Percentiles rank a stretch among this genome's conserved stretches.
Evolutionary conservation across 176 grass and related monocot genomes (phyloP).

Genomic region (Triticum timopheevii): DNA sequence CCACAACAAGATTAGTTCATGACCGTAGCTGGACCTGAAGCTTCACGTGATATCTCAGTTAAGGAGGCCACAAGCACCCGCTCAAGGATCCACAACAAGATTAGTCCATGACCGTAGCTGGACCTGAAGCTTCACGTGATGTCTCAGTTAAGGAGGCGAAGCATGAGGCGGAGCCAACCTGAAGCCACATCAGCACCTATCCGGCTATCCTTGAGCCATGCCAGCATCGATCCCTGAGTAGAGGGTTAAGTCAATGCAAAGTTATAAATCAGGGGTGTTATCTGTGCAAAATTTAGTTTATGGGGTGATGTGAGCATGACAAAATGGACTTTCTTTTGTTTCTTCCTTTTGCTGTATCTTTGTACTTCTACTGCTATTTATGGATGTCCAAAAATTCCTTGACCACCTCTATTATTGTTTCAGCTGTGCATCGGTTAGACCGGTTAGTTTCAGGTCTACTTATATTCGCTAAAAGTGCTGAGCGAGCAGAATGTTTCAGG

Average conservation of each 20-base stretch:
- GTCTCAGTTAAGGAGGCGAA: not conserved
- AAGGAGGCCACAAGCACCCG: not conserved
- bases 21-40: not conserved
- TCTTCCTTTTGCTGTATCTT: not conserved
- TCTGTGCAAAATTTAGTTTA: not conserved
- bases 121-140: not conserved
- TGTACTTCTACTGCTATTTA: not conserved
- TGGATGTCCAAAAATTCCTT: conserved; percentile 46
- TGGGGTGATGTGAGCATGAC: not conserved
- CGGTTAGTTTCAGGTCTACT: conserved; percentile 97
- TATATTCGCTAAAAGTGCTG: conserved; percentile 90
- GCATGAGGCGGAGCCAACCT: not conserved
- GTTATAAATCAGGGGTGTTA: not conserved
- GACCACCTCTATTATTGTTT: conserved; percentile 57
- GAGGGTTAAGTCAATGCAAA: not conserved
- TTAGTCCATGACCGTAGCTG: not conserved
- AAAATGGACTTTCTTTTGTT: not conserved
- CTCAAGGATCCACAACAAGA: not conserved
- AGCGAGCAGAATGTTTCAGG: conserved; percentile 82
- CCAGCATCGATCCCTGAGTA: not conserved
- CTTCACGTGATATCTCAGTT: not conserved
- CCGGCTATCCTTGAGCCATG: not conserved
- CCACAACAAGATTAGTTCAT: not conserved
- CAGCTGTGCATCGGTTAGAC: conserved; percentile 94
- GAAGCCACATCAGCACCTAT: not conserved